phyloP scores from a whole-genome alignment of 1,284 basidiomycete species.

The Boletus hoseneyae region DNA sequence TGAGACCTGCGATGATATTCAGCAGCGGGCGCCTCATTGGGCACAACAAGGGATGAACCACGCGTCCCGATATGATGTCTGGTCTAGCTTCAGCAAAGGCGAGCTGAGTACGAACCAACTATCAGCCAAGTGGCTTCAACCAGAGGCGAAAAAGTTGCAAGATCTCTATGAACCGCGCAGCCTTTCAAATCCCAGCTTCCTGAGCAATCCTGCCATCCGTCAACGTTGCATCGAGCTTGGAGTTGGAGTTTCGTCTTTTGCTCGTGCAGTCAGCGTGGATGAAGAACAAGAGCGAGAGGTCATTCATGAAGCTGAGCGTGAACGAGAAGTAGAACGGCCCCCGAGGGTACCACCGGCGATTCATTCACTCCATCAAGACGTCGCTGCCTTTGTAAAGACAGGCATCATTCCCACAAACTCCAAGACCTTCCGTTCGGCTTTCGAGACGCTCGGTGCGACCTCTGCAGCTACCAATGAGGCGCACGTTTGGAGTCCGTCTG shows the following conservation, averaged over 20 bases:
- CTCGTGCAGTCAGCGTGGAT: conserved; percentile 27
- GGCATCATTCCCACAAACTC: conserved; percentile 16
- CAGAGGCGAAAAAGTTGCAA: conserved; percentile 39
- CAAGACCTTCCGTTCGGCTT: conserved; percentile 9
- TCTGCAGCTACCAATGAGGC: conserved; percentile 7
- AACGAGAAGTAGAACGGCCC: conserved; percentile 39
- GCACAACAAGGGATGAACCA: conserved; percentile 47
- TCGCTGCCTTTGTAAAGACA: conserved; percentile 23
- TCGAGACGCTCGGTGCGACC: conserved; percentile 15
- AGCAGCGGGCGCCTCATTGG: conserved; percentile 34
- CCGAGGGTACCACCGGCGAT: conserved; percentile 17
- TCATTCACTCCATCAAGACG: conserved; percentile 24
- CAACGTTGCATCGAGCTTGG: conserved; percentile 33
- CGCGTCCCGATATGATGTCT: conserved; percentile 32
- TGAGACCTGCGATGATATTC: conserved; percentile 8
- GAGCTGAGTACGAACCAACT: conserved; percentile 18
- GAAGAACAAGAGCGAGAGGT: conserved; percentile 54
- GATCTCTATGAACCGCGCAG: conserved; percentile 33
- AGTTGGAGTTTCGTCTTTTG: conserved; percentile 18
- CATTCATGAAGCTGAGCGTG: conserved; percentile 41
- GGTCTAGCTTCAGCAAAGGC: conserved; percentile 22
- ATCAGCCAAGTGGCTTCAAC: conserved; percentile 35
- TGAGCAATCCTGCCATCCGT: conserved; percentile 24
- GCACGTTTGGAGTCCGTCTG: conserved; percentile 19
- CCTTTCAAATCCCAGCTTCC: background rate